Percentiles rank a stretch among this genome's conserved stretches.
Conservation (phyloP, 2,329 filamentous ascomycete species). For the Allantophomopsis cytisporea region DNA sequence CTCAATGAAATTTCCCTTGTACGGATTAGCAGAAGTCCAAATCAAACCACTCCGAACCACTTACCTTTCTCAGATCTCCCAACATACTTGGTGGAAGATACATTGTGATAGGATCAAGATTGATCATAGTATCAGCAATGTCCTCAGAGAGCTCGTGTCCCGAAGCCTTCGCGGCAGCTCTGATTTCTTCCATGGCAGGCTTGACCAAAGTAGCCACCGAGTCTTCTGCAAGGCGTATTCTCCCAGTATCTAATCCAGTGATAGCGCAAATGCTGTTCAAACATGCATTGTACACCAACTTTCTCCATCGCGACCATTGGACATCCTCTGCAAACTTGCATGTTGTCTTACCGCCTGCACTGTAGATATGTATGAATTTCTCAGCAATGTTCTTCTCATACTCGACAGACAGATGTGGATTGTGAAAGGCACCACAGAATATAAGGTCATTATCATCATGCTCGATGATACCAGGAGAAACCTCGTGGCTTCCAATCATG, state of each 20-base stretch:
- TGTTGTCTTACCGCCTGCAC: constrained; percentile 4
- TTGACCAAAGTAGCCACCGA: constrained; percentile 9
- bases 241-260: constrained; percentile 8
- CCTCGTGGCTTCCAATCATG: constrained; percentile 8
- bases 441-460: constrained; percentile 8
- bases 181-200: constrained; percentile 14
- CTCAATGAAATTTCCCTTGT: constrained; percentile 37
- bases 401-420: constrained; percentile 3
- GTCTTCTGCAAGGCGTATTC: constrained; percentile 9
- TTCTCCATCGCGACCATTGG: constrained; percentile 8
- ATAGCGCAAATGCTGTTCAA: constrained; percentile 11
- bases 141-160: constrained; percentile 10
- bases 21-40: background rate
- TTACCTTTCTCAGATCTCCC: constrained; percentile 30
- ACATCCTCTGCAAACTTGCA: constrained; percentile 9
- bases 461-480: constrained; percentile 4
- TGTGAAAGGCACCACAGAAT: constrained; percentile 9
- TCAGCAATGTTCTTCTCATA: constrained; percentile 2
- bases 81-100: constrained; percentile 26
- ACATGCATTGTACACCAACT: constrained; percentile 10
- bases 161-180: constrained; percentile 8
- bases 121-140: constrained; percentile 5
- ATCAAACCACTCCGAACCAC: background rate
- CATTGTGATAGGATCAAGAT: constrained; percentile 5
- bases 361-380: constrained; percentile 9